Evolutionary conservation across 352 stramenopile species (phyloP), one percentile per base, ranked within the genome.

Genomic region (Elongisporangium prolatum): DNA sequence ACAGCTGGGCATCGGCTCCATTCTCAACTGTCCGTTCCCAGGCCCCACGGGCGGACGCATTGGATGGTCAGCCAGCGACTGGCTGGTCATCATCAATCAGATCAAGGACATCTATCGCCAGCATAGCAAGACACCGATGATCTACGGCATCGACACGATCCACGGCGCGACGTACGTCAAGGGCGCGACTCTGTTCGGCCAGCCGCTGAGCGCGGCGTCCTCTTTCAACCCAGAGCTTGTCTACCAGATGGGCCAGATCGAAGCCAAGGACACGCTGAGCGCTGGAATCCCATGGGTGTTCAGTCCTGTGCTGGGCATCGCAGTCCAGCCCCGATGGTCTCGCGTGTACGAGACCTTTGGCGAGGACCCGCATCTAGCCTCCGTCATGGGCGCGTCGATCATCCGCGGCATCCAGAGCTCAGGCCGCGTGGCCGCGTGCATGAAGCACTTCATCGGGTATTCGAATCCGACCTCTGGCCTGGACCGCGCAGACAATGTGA

Each of bases 291-390:
- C 80, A 28, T 98, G 90, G 93, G 66, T 98, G 7, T 98, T 98
- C 65, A 86, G 79, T 54, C 91, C 93, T 0, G 74, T 98, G 11
- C 61, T 98, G 18, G 90, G 80, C 0, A 88, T 94, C 54, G 71
- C 94, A 20, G 63, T 80, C 37, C 71, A 93, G 53, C 86, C 89
- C 1, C 80, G 86, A 55, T 98, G 91, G 91, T 69, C 85, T 21
- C 80, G 93, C 4, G 76, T 96, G n/a, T 97, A 91, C 61, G 92
- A 98, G 67, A 98, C 91, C 3, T 98, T 98, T 68, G 93, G 93
- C 21, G 90, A 98, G 68, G 89, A 97, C 66, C 88, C 88, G n/a
- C 52, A 74, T 22, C 2, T 97, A 7, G 84, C 81, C 3, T 84
- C 80, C 0, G 54, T 73, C 38, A 89, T 97, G 80, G 88, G 75